Evolutionary conservation across 495 filamentous ascomycete species (phyloP), one percentile per base, ranked within the genome.

Genomic region (Bacidia rubella): DNA sequence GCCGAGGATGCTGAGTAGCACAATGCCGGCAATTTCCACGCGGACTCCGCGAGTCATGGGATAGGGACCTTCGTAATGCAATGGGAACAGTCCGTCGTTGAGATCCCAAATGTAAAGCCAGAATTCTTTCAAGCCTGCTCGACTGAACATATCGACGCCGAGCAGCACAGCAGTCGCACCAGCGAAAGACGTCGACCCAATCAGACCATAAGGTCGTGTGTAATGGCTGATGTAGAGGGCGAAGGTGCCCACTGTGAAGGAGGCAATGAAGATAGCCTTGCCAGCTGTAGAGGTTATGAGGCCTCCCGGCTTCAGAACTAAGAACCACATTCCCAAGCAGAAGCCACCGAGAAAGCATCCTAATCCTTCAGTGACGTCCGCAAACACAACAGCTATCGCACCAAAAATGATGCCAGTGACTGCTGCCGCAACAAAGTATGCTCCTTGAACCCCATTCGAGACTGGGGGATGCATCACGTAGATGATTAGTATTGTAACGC

Each of bases 21-120:
- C 70, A 9, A 81, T 90, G 2, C 74, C 73, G 0, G 89, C 90
- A 41, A 89, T 76, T 60, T 97, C 90, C 21, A 90, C 90, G 11
- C 77, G 76, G 38, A 95, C 92, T 11, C 86, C 86, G 42, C 84
- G 81, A 0, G 90, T 95, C 2, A 95, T 72, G 0, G 90, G 90
- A 62, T 94, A 97, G 0, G 83, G 88, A 27, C 73, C 70, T 1
- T 84, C 81, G 24, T 64, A 62, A 21, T 74, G 73, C 19, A 86
- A 66, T 0, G 90, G 90, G 60, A 96, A 96, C 3, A 87, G 68
- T 22, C 85, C 72, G 32, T 77, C 70, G 63, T 95, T 95, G 32
- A 96, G 70, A 47, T 72, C 81, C 90, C 90, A 97, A 27, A 95
- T 77, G 63, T 94, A 97, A 10, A 88, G 74, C 90, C 90, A 97